Conservation (phyloP, 2,329 filamentous ascomycete species). For the Gremmenia infestans region DNA sequence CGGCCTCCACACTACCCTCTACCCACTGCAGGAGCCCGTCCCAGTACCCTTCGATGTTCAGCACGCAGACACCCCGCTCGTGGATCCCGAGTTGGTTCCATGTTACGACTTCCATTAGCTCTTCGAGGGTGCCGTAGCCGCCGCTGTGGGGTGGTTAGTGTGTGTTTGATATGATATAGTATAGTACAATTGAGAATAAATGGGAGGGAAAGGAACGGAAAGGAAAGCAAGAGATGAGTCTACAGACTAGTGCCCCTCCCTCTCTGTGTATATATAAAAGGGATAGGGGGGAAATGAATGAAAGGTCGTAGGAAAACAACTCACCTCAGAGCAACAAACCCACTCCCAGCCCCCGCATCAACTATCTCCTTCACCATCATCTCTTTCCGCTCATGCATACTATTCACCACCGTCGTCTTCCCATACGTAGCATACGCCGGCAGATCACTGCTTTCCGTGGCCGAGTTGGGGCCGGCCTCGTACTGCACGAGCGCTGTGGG, state of each 20-base stretch:
- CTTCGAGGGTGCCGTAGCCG: constrained; percentile 93
- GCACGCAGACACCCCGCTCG: constrained; percentile 68
- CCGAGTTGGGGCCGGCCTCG: constrained; percentile 58
- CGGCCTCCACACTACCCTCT: constrained; percentile 64
- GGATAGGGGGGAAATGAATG: too few species aligned
- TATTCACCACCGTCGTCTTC: constrained; percentile 78
- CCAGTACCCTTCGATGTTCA: constrained; percentile 90
- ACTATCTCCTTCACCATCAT: constrained; percentile 90
- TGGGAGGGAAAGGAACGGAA: not conserved
- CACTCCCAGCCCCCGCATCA: constrained; percentile 72
- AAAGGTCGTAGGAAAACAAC: not conserved
- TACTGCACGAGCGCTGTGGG: constrained; percentile 76
- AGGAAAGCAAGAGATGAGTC: not conserved
- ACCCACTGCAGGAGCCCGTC: constrained; percentile 83
- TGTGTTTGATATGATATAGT: too few species aligned
- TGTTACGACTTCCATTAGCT: constrained; percentile 84
- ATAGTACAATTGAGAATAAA: not conserved
- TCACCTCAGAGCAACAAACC: constrained; percentile 83
- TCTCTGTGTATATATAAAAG: too few species aligned
- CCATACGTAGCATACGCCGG: constrained; percentile 61
- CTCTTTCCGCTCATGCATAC: constrained; percentile 95
- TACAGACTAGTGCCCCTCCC: too few species aligned
- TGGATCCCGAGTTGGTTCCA: constrained; percentile 99
- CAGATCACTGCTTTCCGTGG: not conserved
- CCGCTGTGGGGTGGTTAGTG: not conserved